These are phyloP conservation scores for Lepraria neglecta DNA, from an alignment of 495 filamentous ascomycete genomes.

Conservation along the genomic window DNA sequence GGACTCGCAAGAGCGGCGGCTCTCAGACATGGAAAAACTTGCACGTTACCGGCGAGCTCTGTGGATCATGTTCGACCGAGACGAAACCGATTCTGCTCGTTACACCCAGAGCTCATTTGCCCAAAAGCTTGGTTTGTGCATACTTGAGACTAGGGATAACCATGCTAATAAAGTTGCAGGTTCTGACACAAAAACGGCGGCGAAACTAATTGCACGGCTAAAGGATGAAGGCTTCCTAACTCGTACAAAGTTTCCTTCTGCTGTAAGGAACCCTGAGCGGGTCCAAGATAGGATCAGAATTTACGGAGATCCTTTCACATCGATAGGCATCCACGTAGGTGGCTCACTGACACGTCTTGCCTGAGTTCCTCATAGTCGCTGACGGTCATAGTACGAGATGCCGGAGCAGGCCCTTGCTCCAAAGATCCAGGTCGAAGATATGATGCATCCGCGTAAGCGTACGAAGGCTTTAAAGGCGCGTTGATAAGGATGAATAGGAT, in stretches of 20 bases:
- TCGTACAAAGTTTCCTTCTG: not conserved
- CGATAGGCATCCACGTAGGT: slow-evolving; percentile 20
- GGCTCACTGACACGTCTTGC: not conserved
- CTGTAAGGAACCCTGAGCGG: slow-evolving; percentile 12
- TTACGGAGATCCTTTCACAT: slow-evolving; percentile 23
- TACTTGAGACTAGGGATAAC: not conserved
- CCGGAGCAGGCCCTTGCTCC: not conserved
- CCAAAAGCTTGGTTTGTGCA: slow-evolving; percentile 30
- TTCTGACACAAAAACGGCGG: slow-evolving; percentile 29
- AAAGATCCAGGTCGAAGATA: slow-evolving; percentile 8
- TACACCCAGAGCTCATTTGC: slow-evolving; percentile 26
- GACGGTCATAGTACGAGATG: slow-evolving; percentile 11
- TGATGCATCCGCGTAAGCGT: not conserved
- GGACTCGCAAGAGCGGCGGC: slow-evolving; percentile 30
- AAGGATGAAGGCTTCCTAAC: slow-evolving; percentile 21
- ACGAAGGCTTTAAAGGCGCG: not conserved
- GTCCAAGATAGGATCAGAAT: not conserved
- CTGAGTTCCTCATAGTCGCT: not conserved
- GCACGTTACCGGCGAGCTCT: slow-evolving; percentile 34
- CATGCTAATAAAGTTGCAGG: slow-evolving; percentile 1
- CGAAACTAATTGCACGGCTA: slow-evolving; percentile 15
- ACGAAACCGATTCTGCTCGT: slow-evolving; percentile 25
- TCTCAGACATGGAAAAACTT: slow-evolving; percentile 35
- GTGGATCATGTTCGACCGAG: slow-evolving; percentile 26
- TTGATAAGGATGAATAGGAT: not conserved